Base-by-base conservation (phyloP, 192 early-diverging fungal genomes). In the Coemansia sp. region DNA sequence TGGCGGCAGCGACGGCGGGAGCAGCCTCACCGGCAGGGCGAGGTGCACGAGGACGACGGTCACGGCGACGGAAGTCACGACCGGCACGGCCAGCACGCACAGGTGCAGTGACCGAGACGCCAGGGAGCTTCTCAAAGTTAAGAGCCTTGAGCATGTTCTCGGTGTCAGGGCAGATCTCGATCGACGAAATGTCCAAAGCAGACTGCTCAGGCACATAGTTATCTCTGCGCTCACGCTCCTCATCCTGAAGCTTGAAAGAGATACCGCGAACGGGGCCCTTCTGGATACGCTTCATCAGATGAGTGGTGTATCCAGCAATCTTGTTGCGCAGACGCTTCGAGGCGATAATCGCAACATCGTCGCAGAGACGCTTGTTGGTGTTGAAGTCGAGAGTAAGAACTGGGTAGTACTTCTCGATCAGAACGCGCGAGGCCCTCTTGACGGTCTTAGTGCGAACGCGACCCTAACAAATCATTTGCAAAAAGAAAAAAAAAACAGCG, bases 341-440 rank as follows among this genome's bases (percentile, higher is more conserved):
- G 67, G 94, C 84, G 72, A 99, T 96, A 82, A 97, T 94, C 73
- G 97, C 94, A 63, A 98, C 96, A 86, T 98, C 96, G 83, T 93
- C 91, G 70, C 85, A 85, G 77, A 98, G 96, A 84, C 92, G 94
- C 95, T 99, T 99, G 94, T 99, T 99, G 88, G 94, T 96, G 86
- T 99, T 95, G 91, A 99, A 99, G 78, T 99, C 97, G 57, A 95
- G 86, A 69, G 96, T 98, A 67, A 99, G 92, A 76, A 94, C 87
- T 64, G 97, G 96, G 87, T 99, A 99, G 92, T 99, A 99, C 91
- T 99, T 99, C 88, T 99, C 97, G 83, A 99, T 99, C 83, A 99
- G 88, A 83, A 98, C 94, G 80, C 96, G 90, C 77, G 97, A 96
- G 76, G 96, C 97, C 91, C 94, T 97, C 93, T 99, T 99, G 83